Evolutionary conservation across 108 stramenopile species (phyloP), one percentile per base, ranked within the genome.

Genomic region (Epithemia pelagica): DNA sequence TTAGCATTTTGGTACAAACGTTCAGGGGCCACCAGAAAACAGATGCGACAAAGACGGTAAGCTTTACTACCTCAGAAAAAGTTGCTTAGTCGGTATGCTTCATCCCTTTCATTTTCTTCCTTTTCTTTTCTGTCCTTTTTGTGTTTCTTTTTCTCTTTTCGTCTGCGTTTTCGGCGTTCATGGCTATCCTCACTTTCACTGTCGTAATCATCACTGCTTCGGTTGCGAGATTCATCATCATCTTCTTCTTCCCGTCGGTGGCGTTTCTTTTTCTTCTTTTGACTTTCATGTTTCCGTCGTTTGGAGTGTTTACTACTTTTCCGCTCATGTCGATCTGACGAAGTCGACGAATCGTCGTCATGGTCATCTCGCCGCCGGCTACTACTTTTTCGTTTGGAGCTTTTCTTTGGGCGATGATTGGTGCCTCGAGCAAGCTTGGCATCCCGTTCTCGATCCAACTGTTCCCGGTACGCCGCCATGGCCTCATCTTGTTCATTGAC

Each of bases 401-500:
- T 83, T 76, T 20, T 74, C 72, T 0, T 56, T 15, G 37, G 15
- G 10, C 37, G 37, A 46, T 90, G 82, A 67, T 94, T 91, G 22
- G 65, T 74, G 0, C 88, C 89, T 61, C 83, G 74, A 10, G 73
- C 71, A 66, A 96, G 69, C 30, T 67, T 66, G 62, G 77, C 73
- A 10, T 92, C 96, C 18, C 97, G 77, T 68, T 96, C 89, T 53
- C 80, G 74, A 72, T 98, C 97, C 27, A 98, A 74, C 75, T 98
- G 74, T 33, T 80, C 73, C 24, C 97, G 77, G 76, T 98, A 98
- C 46, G 83, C 92, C 63, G 92, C 86, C 97, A 98, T 98, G 64
- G 37, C 37, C 96, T 91, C 70, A 84, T 85, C 28, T 82, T 76
- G 63, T 98, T 95, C 24, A 83, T 62, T 0, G 95, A 95, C 0